phyloP scores from a whole-genome alignment of 495 filamentous ascomycete species.

The Penicillium odoratum region DNA sequence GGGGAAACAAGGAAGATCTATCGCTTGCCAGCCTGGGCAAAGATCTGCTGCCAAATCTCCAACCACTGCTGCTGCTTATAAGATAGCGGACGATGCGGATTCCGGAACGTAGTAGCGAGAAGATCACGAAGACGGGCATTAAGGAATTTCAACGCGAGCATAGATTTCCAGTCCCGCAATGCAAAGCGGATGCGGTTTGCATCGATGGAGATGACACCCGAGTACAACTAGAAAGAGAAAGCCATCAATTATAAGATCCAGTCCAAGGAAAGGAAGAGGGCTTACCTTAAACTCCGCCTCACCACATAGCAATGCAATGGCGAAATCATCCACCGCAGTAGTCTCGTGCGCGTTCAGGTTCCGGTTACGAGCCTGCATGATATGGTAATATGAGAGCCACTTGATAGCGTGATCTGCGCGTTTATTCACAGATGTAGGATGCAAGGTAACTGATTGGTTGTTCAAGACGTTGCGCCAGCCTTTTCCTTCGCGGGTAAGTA shows the following conservation, averaged over 20 bases:
- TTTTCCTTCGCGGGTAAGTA: conserved; percentile 82
- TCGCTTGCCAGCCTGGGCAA: conserved; percentile 34
- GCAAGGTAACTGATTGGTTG: conserved; percentile 81
- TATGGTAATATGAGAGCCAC: conserved; percentile 91
- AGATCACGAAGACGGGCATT: conserved; percentile 67
- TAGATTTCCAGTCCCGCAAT: conserved; percentile 84
- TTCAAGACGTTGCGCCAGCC: conserved; percentile 88
- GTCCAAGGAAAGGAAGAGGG: not conserved
- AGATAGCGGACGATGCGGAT: conserved; percentile 65
- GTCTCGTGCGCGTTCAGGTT: conserved; percentile 90
- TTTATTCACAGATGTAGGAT: conserved; percentile 86
- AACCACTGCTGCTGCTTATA: conserved; percentile 74
- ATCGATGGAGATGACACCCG: conserved; percentile 83
- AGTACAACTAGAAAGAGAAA: conserved; percentile 59
- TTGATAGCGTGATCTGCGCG: conserved; percentile 57
- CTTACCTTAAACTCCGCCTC: conserved; percentile 76
- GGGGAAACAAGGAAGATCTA: conserved; percentile 7
- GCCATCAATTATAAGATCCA: not conserved
- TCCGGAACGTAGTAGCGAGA: conserved; percentile 66
- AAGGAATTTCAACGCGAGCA: conserved; percentile 80
- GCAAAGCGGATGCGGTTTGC: conserved; percentile 85
- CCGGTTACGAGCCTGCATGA: conserved; percentile 84
- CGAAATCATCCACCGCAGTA: conserved; percentile 74
- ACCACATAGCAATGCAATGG: conserved; percentile 80
- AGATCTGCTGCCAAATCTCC: conserved; percentile 60